A percentile compares a stretch with the other conserved stretches of the same genome.
These are phyloP conservation scores for Aspergillus proliferans DNA, from an alignment of 2,329 filamentous ascomycete species.

Conservation along the genomic window DNA sequence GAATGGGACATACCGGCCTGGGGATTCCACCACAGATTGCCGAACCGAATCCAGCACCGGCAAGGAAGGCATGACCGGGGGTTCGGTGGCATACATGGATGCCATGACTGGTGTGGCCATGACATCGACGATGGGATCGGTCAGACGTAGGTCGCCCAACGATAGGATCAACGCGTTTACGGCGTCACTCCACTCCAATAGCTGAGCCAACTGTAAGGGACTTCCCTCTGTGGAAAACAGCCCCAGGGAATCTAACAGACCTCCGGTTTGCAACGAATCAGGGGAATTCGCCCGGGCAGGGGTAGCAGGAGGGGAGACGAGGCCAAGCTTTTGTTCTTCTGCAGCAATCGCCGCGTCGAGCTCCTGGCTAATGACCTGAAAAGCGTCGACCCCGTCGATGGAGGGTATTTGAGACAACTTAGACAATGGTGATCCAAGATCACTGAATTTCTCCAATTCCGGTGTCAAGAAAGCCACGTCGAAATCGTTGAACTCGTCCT, in stretches of 20 bases:
- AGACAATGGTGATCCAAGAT: constrained; percentile 8
- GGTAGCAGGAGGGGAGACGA: background rate
- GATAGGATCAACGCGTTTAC: background rate
- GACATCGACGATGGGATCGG: background rate
- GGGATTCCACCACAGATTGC: background rate
- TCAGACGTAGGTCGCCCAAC: background rate
- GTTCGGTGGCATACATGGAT: background rate
- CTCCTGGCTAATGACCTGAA: background rate
- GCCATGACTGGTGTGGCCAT: background rate
- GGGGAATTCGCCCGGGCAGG: background rate
- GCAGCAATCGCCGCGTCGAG: constrained; percentile 1
- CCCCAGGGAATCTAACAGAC: background rate
- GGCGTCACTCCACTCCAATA: background rate
- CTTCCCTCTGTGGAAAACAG: background rate
- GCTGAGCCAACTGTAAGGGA: background rate
- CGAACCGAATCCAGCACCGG: background rate
- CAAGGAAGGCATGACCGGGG: background rate
- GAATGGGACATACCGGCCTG: background rate
- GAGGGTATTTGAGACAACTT: constrained; percentile 6
- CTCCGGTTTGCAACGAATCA: background rate
- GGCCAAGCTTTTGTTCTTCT: background rate
- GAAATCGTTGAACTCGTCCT: background rate
- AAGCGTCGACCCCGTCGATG: constrained; percentile 1
- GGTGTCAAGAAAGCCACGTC: background rate
- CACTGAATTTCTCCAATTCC: constrained; percentile 6